A percentile compares a stretch with the other conserved stretches of the same genome.
These are phyloP conservation scores for Aristolochia contorta DNA, from an alignment of 164 flowering plant genomes.

Conservation along the genomic window DNA sequence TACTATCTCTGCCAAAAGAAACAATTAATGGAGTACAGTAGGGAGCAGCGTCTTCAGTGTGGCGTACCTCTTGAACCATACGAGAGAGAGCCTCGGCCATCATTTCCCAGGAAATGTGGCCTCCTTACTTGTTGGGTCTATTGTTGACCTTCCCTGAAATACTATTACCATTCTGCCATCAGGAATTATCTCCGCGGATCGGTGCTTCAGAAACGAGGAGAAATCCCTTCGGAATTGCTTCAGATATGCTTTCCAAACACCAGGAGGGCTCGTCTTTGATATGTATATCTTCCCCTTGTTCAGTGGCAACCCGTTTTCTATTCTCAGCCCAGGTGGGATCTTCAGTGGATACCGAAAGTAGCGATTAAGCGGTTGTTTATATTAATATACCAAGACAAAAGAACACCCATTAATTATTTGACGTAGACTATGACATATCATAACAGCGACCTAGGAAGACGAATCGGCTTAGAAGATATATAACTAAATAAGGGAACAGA, in stretches of 20 bases:
- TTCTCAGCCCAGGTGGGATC: slow-evolving; percentile 9
- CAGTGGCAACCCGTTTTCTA: background rate
- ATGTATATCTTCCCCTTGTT: slow-evolving; percentile 19
- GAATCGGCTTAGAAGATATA: too few relatives aligned
- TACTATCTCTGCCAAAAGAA: too few relatives aligned
- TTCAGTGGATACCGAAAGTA: background rate
- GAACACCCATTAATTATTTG: background rate
- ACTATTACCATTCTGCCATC: slow-evolving; percentile 30
- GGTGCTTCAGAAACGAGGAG: slow-evolving; percentile 17
- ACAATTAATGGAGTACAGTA: too few relatives aligned
- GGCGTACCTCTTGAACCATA: too few relatives aligned
- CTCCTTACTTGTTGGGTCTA: slow-evolving; percentile 10
- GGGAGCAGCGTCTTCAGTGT: too few relatives aligned
- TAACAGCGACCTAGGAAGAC: too few relatives aligned
- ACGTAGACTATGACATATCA: too few relatives aligned
- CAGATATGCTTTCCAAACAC: slow-evolving; percentile 6
- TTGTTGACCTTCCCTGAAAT: slow-evolving; percentile 13
- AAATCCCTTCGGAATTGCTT: slow-evolving; percentile 23
- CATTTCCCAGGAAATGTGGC: too few relatives aligned
- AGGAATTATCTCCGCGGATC: slow-evolving; percentile 18
- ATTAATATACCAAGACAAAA: background rate
- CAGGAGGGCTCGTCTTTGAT: slow-evolving; percentile 13
- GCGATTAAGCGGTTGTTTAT: background rate
- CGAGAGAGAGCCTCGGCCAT: too few relatives aligned
- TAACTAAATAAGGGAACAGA: too few relatives aligned